Evolutionary conservation across 768 basidiomycete species (phyloP), one percentile per base, ranked within the genome.

Genomic region (Suillus americanus): DNA sequence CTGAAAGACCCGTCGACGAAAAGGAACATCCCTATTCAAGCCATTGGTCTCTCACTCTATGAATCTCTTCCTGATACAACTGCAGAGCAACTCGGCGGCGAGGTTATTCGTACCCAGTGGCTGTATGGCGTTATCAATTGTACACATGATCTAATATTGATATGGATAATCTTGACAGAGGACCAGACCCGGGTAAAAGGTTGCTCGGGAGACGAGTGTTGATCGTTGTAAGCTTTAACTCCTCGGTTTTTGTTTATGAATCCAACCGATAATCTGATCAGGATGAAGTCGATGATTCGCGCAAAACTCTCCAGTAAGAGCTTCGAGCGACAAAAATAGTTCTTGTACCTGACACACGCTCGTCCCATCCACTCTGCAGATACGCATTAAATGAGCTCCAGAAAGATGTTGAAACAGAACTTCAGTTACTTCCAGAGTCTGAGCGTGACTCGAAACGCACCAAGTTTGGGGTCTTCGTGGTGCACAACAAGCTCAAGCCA

Each of bases 21-120:
- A 70, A 87, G 86, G 69, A 89, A 92, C 63, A 87, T 99, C 60
- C 92, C 94, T 55, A 97, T 98, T 68, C 93, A 95, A 75, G 97
- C 97, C 5, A 98, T 99, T 68, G 96, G 97, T 2, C 86, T 99
- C 38, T 96, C 95, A 6, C 83, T 99, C 3, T 99, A 99, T 70
- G 97, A 99, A 75, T 86, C 91, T 33, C 82, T 99, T 20, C 88
- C 89, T 6, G 93, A 89, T 20, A 85, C 86, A 4, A 87, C 87
- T 1, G 86, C 77, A 35, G 87, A 94, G 69, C 85, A 89, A 74
- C 83, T 95, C 60, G 92, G 92, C 57, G 84, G 80, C 65, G 89
- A 97, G 74, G 94, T 99, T 67, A 81, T 97, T 70, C 86, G 96
- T 62, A 99, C 96, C 18, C 97, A 99, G 77, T 99, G 97, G 97